phyloP scores from a whole-genome alignment of 495 filamentous ascomycete genomes.

The Xylaria grammica region DNA sequence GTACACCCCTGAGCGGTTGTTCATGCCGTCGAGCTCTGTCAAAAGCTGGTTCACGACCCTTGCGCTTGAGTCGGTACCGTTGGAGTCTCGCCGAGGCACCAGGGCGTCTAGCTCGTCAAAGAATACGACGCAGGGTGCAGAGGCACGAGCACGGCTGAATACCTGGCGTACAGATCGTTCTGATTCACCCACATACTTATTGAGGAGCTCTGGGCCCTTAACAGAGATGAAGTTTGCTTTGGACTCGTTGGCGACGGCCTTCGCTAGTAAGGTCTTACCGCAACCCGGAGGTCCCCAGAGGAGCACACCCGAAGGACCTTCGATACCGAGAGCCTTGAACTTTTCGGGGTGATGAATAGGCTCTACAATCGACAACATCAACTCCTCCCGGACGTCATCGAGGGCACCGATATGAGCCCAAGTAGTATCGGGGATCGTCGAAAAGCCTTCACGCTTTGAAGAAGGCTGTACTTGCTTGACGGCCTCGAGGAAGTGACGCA shows the following conservation, averaged over 20 bases:
- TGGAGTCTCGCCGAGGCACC: conserved; percentile 82
- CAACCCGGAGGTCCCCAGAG: conserved; percentile 98
- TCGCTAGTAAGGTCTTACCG: conserved; percentile 95
- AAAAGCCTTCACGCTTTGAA: conserved; percentile 93
- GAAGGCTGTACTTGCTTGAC: conserved; percentile 89
- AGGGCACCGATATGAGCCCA: conserved; percentile 94
- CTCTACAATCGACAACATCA: conserved; percentile 87
- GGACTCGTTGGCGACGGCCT: conserved; percentile 94
- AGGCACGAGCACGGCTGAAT: conserved; percentile 85
- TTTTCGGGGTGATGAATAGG: conserved; percentile 86
- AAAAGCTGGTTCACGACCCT: conserved; percentile 95
- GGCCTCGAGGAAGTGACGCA: conserved; percentile 56
- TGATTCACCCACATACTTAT: conserved; percentile 95
- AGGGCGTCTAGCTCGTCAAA: conserved; percentile 97
- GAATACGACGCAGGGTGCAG: conserved; percentile 92
- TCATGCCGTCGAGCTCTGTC: conserved; percentile 92
- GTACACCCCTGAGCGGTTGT: conserved; percentile 83
- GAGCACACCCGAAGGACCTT: conserved; percentile 86
- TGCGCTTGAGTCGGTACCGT: conserved; percentile 79
- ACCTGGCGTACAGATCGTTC: conserved; percentile 92
- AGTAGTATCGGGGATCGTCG: conserved; percentile 94
- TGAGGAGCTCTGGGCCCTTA: conserved; percentile 91
- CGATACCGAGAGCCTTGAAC: conserved; percentile 82
- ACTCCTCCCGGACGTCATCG: conserved; percentile 75
- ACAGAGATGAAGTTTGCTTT: conserved; percentile 98